Evolutionary conservation across 2,329 filamentous ascomycete species (phyloP), one percentile per base, ranked within the genome.

Genomic region (Aspergillus phoenicis): DNA sequence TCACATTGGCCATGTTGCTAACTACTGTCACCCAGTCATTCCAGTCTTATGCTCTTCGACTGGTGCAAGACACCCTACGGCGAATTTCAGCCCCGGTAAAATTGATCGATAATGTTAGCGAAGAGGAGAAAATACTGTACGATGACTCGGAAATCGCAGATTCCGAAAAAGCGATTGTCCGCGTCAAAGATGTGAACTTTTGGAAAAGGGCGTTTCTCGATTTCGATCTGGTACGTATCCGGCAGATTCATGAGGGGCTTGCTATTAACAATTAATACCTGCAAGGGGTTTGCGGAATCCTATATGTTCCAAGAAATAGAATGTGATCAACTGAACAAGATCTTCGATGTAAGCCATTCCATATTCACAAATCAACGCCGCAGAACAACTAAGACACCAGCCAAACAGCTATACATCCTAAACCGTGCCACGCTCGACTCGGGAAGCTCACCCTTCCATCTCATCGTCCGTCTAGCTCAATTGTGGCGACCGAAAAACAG

Each of bases 231-330:
- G 58, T 57, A 51, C 3, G 26, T 17, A 36, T 20, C 8, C 2
- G 6, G 8, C 5, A 36, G 30, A 22, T 17, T 8, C n/a, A 8
- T 11, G 3, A 13, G 2, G 15, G 5, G 5, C 6, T 4, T 2
- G 15, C 3, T 33, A n/a, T 13, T 24, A 43, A 20, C 11, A 56
- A 26, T 2, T 28, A 24, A 53, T 56, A 20, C 5, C 26, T 51
- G 2, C 2, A 30, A 81, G 80, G 89, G 89, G 2, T 90, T 91
- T 64, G 85, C 88, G 11, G 87, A 90, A 72, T 85, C 87, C 28
- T 91, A 89, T 70, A 91, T 91, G 87, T 80, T 91, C 15, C 87
- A 86, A 48, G 89, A 91, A 71, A 82, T 91, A 28, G 84, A 86
- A 55, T 91, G 88, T 62, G 77, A 83, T 10, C 84, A 91, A 71